Evolutionary conservation across 1,139 yeast species (phyloP).

Genomic region (Suhomyces panamericanus): DNA sequence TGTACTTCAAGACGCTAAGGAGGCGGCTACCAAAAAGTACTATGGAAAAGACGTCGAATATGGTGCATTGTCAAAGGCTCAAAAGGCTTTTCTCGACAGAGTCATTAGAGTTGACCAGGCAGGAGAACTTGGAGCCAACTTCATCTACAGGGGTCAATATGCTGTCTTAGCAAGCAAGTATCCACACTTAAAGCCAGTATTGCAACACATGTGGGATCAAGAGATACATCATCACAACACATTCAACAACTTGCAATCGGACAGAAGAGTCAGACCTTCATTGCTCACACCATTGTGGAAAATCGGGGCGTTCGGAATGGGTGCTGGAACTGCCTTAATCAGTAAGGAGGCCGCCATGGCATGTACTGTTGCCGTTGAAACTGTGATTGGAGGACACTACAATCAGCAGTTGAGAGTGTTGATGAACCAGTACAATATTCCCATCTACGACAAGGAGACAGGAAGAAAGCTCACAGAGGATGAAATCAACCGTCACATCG

Average conservation of each 20-base stretch:
- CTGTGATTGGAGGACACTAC: slow-evolving; percentile 96
- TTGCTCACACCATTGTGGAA: slow-evolving; percentile 92
- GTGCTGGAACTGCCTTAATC: slow-evolving; percentile 80
- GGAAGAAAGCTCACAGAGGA: slow-evolving; percentile 30
- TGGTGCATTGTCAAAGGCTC: slow-evolving; percentile 55
- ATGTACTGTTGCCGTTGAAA: slow-evolving; percentile 98
- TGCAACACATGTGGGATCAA: slow-evolving; percentile 98
- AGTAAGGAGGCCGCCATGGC: slow-evolving; percentile 99
- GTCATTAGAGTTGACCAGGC: slow-evolving; percentile 94
- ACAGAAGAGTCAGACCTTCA: slow-evolving; percentile 86
- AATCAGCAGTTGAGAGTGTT: slow-evolving; percentile 83
- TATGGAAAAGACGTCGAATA: slow-evolving; percentile 30
- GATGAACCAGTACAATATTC: slow-evolving; percentile 55
- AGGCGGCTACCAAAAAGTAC: slow-evolving; percentile 21
- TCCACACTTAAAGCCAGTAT: slow-evolving; percentile 69
- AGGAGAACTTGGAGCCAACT: slow-evolving; percentile 97
- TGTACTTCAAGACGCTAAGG: slow-evolving; percentile 10
- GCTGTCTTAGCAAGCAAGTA: slow-evolving; percentile 67
- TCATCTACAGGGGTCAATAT: slow-evolving; percentile 89
- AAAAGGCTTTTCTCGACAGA: slow-evolving; percentile 69
- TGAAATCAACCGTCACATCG: slow-evolving; percentile 28
- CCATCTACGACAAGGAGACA: slow-evolving; percentile 45
- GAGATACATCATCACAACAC: slow-evolving; percentile 88
- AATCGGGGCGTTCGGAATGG: slow-evolving; percentile 83
- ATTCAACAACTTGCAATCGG: slow-evolving; percentile 72